Evolutionary conservation across 2,329 filamentous ascomycete species (phyloP), one percentile per base, ranked within the genome.

Genomic region (Sporothrix inflata): DNA sequence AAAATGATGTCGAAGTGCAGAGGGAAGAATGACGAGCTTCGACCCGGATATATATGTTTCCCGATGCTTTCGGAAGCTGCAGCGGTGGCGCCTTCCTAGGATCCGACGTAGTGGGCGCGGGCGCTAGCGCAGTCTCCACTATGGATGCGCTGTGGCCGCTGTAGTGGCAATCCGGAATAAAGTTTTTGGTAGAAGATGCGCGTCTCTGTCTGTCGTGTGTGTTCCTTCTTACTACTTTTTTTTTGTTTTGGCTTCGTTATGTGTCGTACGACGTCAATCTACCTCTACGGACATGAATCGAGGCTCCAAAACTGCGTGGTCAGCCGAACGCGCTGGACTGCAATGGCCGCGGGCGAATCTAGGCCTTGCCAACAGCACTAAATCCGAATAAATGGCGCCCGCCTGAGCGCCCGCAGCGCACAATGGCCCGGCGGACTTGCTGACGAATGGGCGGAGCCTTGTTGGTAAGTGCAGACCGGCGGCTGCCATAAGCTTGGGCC

Each of bases 11-110:
- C n/a, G n/a, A n/a, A n/a, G n/a, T n/a, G n/a, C n/a, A n/a, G n/a
- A n/a, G n/a, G n/a, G n/a, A n/a, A n/a, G n/a, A n/a, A 34, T 34
- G 30, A 34, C 30, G 30, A 34, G 30, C 30, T 34, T 34, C 27
- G 53, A 34, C n/a, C 27, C 57, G 57, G n/a, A 63, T 63, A 63
- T 63, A 63, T 63, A 63, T 40, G 19, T 34, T 24, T 40, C 11
- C n/a, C 57, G 57, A 24, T 21, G 57, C 6, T 5, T 12, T 61
- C 57, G 19, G 55, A 61, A 61, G 55, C 19, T 21, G 30, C 30
- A 61, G 19, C 57, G 24, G 57, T 63, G 55, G 55, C 34, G 34
- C 34, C 57, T 61, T 6, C 12, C 53, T 34, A 30, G 24, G 51
- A 34, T 40, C 57, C 57, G 34, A 21, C 38, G 55, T 24, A n/a